Evolutionary conservation across 2,329 filamentous ascomycete species (phyloP).

Genomic region (Dactylellina leptospora): DNA sequence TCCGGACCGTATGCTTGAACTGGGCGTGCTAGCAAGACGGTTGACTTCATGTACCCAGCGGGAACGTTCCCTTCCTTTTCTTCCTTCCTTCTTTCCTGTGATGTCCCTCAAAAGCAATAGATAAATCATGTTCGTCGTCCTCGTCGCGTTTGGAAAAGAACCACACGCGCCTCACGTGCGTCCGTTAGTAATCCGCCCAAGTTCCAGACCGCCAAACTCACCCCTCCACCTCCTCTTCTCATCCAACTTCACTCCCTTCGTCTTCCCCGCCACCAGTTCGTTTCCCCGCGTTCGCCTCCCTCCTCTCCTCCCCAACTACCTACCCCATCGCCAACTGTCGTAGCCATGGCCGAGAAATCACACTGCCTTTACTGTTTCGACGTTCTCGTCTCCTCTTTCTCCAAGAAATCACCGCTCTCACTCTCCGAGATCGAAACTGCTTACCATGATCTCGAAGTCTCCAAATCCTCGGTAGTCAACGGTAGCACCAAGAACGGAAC

Average conservation of each 20-base stretch:
- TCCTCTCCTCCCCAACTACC: not conserved
- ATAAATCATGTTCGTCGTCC: too few relatives aligned
- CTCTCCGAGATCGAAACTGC: slow-evolving; percentile 72
- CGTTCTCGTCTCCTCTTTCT: slow-evolving; percentile 77
- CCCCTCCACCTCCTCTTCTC: slow-evolving; percentile 7
- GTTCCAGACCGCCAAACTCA: slow-evolving; percentile 2
- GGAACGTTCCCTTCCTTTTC: not conserved
- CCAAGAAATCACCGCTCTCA: slow-evolving; percentile 72
- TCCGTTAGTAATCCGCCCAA: too few relatives aligned
- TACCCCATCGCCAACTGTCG: not conserved
- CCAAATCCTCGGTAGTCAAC: slow-evolving; percentile 17
- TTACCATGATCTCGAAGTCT: slow-evolving; percentile 67
- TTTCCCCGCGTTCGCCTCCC: slow-evolving; percentile 6
- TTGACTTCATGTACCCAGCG: too few relatives aligned
- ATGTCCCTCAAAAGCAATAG: too few relatives aligned
- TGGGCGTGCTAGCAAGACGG: not conserved
- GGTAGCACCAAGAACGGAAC: slow-evolving; percentile 58
- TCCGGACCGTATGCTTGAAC: not conserved
- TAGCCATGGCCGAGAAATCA: slow-evolving; percentile 78
- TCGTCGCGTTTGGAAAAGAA: too few relatives aligned
- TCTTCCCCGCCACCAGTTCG: not conserved
- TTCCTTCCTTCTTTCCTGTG: slow-evolving; percentile 6
- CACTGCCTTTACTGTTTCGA: slow-evolving; percentile 97
- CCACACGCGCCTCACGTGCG: too few relatives aligned
- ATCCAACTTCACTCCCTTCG: not conserved